Conservation (phyloP, 495 filamentous ascomycete genomes). For the Neurospora cerealis region DNA sequence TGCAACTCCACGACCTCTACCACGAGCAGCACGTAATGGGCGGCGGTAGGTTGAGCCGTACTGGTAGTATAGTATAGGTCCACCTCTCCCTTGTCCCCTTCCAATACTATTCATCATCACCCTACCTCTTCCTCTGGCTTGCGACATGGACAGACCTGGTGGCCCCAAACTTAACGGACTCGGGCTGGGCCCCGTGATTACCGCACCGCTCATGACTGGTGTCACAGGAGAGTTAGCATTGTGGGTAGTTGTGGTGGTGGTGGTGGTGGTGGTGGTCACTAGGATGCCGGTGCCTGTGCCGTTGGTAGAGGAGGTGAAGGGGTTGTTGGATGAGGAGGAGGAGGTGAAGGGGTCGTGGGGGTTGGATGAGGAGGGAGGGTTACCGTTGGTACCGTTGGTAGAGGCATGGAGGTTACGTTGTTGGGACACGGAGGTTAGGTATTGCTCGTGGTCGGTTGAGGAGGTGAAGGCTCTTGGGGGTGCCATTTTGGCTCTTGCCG, state of each 20-base stretch:
- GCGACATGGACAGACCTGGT: too few relatives aligned
- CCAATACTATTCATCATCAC: too few relatives aligned
- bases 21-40: not conserved
- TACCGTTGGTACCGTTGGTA: not conserved
- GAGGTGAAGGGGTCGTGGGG: not conserved
- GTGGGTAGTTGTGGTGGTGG: not conserved
- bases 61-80: too few relatives aligned
- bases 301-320: not conserved
- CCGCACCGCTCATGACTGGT: not conserved
- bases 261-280: not conserved
- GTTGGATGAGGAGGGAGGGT: not conserved
- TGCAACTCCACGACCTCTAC: too few relatives aligned
- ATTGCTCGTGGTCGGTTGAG: not conserved
- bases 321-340: not conserved
- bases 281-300: not conserved
- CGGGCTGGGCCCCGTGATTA: not conserved
- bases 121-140: too few relatives aligned
- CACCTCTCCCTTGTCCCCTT: too few relatives aligned
- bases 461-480: not conserved
- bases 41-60: not conserved
- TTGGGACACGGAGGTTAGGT: not conserved
- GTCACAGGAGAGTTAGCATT: not conserved
- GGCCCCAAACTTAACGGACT: not conserved
- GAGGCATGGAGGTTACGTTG: not conserved
- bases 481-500: not conserved